Evolutionary conservation across 495 filamentous ascomycete species (phyloP).

Genomic region (Alectoria sarmentosa): DNA sequence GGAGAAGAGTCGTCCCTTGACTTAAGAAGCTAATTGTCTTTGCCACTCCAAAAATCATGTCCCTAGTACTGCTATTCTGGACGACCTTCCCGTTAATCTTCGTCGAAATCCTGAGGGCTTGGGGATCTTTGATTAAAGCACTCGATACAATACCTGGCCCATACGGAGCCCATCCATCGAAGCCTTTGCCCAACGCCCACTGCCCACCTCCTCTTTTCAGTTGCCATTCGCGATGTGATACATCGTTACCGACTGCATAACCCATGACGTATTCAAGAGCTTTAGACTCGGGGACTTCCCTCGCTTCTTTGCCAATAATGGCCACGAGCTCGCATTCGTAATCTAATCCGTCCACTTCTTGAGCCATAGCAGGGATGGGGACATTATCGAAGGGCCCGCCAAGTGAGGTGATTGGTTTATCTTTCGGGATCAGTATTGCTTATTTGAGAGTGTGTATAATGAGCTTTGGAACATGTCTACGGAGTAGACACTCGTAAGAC

Average conservation of each 20-base stretch:
- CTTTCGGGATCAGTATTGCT: neutral
- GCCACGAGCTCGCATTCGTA: constrained; percentile 82
- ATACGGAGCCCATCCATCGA: constrained; percentile 84
- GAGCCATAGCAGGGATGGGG: constrained; percentile 53
- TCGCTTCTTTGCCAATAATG: constrained; percentile 66
- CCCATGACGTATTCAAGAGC: constrained; percentile 73
- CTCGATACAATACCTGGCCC: constrained; percentile 72
- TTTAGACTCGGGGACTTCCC: constrained; percentile 55
- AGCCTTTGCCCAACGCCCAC: constrained; percentile 77
- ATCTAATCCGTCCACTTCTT: constrained; percentile 58
- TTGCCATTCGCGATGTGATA: constrained; percentile 82
- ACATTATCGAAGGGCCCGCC: constrained; percentile 64
- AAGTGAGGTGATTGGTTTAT: constrained; percentile 71
- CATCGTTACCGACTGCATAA: constrained; percentile 75
- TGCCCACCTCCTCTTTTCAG: constrained; percentile 70
- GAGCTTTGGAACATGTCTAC: neutral
- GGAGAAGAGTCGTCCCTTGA: constrained; percentile 68
- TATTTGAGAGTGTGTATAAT: neutral
- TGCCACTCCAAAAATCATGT: constrained; percentile 76
- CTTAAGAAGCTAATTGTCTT: constrained; percentile 69
- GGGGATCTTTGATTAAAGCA: constrained; percentile 61
- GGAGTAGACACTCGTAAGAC: neutral
- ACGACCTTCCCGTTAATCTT: constrained; percentile 65
- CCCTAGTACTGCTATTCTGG: constrained; percentile 66
- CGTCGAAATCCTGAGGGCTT: constrained; percentile 57